Conservation (phyloP, 1,139 yeast genomes). For the Geotrichum histeridarum region DNA sequence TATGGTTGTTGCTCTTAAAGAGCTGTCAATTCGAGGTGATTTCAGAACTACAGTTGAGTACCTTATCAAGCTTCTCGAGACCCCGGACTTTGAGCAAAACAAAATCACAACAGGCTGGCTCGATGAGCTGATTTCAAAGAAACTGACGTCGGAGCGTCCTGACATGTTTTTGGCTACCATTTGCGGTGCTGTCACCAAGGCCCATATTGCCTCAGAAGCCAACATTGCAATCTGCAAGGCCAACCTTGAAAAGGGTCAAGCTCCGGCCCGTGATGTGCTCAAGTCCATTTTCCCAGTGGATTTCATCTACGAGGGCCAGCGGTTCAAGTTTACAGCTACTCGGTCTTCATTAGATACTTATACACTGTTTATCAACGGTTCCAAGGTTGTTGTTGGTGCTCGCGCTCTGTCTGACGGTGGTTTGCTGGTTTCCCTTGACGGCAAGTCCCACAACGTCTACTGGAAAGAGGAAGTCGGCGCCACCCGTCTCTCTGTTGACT, state of each 20-base stretch:
- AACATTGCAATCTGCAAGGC: conserved; percentile 62
- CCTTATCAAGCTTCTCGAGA: conserved; percentile 86
- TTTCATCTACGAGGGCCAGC: conserved; percentile 87
- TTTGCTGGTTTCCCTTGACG: conserved; percentile 76
- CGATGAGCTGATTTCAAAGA: conserved; percentile 88
- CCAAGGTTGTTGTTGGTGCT: conserved; percentile 81
- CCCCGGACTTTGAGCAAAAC: conserved; percentile 93
- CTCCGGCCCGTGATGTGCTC: conserved; percentile 72
- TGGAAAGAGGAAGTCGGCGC: conserved; percentile 98
- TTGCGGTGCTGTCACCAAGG: conserved; percentile 96
- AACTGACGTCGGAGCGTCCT: conserved; percentile 94
- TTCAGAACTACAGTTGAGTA: conserved; percentile 98
- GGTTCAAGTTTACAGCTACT: conserved; percentile 93
- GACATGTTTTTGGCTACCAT: conserved; percentile 84
- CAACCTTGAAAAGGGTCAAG: conserved; percentile 91
- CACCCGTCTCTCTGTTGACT: conserved; percentile 90
- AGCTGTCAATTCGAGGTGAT: conserved; percentile 94
- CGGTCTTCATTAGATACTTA: conserved; percentile 83
- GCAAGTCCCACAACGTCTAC: conserved; percentile 89
- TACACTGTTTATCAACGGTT: conserved; percentile 88
- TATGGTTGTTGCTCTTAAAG: conserved; percentile 97
- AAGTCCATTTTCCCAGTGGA: conserved; percentile 89
- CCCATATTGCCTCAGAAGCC: conserved; percentile 73
- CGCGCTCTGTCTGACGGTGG: conserved; percentile 92
- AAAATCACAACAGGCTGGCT: conserved; percentile 98